These are phyloP conservation scores for Erodium chrysanthum DNA, from an alignment of 441 rosid species.

Conservation along the genomic window DNA sequence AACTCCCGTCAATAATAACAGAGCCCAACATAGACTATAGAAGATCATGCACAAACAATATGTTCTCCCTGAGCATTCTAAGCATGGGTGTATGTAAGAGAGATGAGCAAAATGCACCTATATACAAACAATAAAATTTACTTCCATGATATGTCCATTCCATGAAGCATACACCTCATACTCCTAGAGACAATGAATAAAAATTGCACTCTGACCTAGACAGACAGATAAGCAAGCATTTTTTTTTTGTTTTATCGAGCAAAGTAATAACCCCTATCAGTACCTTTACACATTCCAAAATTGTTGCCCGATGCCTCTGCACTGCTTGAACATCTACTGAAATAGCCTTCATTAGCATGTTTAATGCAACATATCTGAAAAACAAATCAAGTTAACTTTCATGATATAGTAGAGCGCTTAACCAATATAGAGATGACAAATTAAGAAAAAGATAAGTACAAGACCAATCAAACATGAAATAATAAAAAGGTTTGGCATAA, in stretches of 20 bases:
- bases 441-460: not conserved
- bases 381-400: not conserved
- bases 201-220: not conserved
- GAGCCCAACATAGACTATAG: not conserved
- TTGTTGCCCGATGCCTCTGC: conserved; percentile 93
- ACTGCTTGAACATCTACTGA: conserved; percentile 90
- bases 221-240: conserved; percentile 11
- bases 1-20: conserved; percentile 7
- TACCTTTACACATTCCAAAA: conserved; percentile 98
- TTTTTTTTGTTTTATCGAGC: conserved; percentile 9
- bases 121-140: not conserved
- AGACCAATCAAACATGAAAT: not conserved
- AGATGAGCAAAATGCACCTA: not conserved
- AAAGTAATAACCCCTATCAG: conserved; percentile 18
- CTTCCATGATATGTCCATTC: not conserved
- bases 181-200: not conserved
- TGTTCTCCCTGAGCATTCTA: not conserved
- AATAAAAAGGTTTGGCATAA: not conserved
- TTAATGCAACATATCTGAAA: conserved; percentile 89
- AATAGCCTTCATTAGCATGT: conserved; percentile 97
- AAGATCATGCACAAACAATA: not conserved
- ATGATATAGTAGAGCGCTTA: conserved; percentile 7
- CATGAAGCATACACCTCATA: not conserved
- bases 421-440: not conserved
- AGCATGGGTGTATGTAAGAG: not conserved